phyloP scores from a whole-genome alignment of 78 protist genomes.

The Dictyostelium purpureum region DNA sequence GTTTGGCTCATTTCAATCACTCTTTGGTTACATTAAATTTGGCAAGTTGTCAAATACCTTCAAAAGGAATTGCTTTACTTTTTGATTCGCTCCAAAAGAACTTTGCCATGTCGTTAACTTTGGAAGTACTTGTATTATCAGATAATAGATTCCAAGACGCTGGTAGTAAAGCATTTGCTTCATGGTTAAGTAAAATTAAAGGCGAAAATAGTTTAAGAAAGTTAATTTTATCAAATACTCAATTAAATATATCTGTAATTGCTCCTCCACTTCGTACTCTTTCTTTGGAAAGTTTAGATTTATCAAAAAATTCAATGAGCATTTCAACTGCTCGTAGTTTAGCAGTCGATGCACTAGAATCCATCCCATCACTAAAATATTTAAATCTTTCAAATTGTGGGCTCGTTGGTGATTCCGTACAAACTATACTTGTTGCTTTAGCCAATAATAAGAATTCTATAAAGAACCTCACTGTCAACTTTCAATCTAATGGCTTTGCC shows the following conservation, averaged over 20 bases:
- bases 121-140: conserved; percentile 18
- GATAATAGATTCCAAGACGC: conserved; percentile 63
- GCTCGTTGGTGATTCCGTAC: conserved; percentile 30
- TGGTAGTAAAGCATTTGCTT: conserved; percentile 18
- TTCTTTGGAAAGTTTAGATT: background rate
- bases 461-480: background rate
- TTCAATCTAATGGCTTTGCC: conserved; percentile 31
- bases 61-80: conserved; percentile 15
- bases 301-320: conserved; percentile 43
- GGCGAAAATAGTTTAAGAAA: conserved; percentile 3
- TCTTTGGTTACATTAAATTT: conserved; percentile 7
- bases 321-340: background rate
- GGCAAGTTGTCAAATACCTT: conserved; percentile 46
- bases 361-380: background rate
- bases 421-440: background rate
- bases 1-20: conserved; percentile 46
- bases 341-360: conserved; percentile 18
- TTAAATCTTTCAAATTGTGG: conserved; percentile 27
- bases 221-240: background rate
- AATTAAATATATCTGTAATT: background rate
- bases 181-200: conserved; percentile 33
- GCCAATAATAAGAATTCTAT: background rate
- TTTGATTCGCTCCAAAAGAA: conserved; percentile 36
- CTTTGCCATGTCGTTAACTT: conserved; percentile 62
- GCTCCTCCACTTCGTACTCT: conserved; percentile 20